A percentile compares a stretch with the other conserved stretches of the same genome.
Conservation (phyloP, 495 filamentous ascomycete species). For the Aspergillus biplanus region DNA sequence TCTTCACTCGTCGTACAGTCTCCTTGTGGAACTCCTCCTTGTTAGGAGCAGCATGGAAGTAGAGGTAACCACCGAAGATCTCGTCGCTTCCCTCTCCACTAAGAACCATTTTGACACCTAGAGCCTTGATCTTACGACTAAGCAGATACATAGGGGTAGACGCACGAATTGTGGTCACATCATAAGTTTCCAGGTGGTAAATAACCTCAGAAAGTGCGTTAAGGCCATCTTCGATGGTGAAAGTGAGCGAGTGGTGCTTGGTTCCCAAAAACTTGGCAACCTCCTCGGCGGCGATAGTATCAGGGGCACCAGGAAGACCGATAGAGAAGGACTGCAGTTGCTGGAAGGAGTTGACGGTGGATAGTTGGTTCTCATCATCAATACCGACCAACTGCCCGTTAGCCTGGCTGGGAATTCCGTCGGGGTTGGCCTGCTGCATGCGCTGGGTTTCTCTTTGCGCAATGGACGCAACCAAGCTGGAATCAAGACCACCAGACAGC, state of each 20-base stretch:
- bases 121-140: slow-evolving; percentile 96
- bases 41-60: slow-evolving; percentile 93
- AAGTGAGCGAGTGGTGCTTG: slow-evolving; percentile 96
- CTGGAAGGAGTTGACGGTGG: slow-evolving; percentile 88
- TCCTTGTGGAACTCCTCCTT: slow-evolving; percentile 92
- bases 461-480: slow-evolving; percentile 91
- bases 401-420: slow-evolving; percentile 1
- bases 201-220: slow-evolving; percentile 97
- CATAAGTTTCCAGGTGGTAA: slow-evolving; percentile 95
- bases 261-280: slow-evolving; percentile 96
- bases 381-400: slow-evolving; percentile 80
- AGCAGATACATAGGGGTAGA: slow-evolving; percentile 99
- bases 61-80: slow-evolving; percentile 97
- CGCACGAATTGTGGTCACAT: slow-evolving; percentile 97
- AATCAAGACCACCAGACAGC: slow-evolving; percentile 93
- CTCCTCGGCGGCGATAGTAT: slow-evolving; percentile 83
- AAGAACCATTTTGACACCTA: slow-evolving; percentile 99
- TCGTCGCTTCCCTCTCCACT: slow-evolving; percentile 96
- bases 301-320: slow-evolving; percentile 86
- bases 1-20: slow-evolving; percentile 89
- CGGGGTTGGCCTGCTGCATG: slow-evolving; percentile 60
- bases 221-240: slow-evolving; percentile 94
- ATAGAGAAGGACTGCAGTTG: slow-evolving; percentile 99
- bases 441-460: slow-evolving; percentile 88
- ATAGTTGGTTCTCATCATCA: slow-evolving; percentile 85